Base-by-base conservation (phyloP, 2,329 filamentous ascomycete genomes). In the Cadophora luteo-olivacea region DNA sequence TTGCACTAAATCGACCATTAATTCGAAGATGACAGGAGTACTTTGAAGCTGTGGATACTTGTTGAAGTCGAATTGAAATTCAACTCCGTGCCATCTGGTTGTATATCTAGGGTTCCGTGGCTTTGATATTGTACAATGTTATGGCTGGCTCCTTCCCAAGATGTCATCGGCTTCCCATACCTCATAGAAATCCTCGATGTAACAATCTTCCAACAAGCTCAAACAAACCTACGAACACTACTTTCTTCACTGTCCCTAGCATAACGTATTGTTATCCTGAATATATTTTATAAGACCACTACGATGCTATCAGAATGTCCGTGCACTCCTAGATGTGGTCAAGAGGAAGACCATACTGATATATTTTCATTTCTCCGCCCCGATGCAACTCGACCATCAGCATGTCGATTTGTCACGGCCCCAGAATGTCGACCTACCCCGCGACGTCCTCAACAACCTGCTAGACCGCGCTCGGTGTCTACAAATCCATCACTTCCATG, bases 401-500 rank as follows among this genome's bases (percentile, higher is more conserved):
- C 22, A 45, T 60, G 57, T 22, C 36, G 33, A 22, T 25, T 41
- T 32, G 7, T 24, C 5, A 45, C 57, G 9, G n/a, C 57, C 49
- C 60, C 45, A 51, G 8, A 5, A 32, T 24, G 4, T 12, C 5
- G 14, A 33, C 29, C 24, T 33, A 62, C 24, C 7, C 11, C 29
- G 22, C 16, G 6, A 32, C 60, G 29, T 8, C 38, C 45, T 24
- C 24, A 48, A 33, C 24, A 16, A 36, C 29, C 45, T 49, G 19
- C 38, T 36, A 19, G 41, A 62, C 16, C 41, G 5, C 61, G 48
- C 16, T 38, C 49, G 3, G 38, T 54, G 0, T 25, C 45, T 5
- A 51, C 51, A 5, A 16, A 29, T 12, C 32, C 33, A 2, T 57
- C 62, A n/a, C 62, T 64, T n/a, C 51, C 62, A 32, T 64, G 62